These are phyloP conservation scores for Cladosporium velox DNA, from an alignment of 2,329 filamentous ascomycete genomes.

Conservation along the genomic window DNA sequence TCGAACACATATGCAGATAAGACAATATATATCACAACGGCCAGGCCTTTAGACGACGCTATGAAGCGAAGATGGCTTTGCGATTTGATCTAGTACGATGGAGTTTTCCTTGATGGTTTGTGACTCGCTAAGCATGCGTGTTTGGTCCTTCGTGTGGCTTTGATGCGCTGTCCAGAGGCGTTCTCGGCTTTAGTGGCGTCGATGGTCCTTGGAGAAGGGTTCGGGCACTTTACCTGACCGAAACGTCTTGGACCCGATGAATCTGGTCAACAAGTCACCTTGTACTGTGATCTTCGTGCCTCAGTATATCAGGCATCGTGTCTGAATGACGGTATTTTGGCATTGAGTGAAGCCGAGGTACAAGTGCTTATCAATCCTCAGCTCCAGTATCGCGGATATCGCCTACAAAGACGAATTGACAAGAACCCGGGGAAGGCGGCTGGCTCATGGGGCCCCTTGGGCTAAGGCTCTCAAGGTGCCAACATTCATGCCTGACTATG, in stretches of 20 bases:
- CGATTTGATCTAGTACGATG: background rate
- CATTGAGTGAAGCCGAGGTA: background rate
- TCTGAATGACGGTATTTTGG: background rate
- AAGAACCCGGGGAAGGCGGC: background rate
- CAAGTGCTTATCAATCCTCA: background rate
- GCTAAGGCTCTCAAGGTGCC: background rate
- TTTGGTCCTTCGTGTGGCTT: background rate
- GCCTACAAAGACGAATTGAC: background rate
- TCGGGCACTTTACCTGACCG: background rate
- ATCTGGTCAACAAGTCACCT: background rate
- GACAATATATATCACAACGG: background rate
- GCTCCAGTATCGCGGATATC: background rate
- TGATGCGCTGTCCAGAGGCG: background rate
- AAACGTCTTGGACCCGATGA: background rate
- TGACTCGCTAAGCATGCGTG: background rate
- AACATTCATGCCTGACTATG: background rate
- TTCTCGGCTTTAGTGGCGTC: constrained; percentile 1
- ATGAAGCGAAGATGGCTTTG: background rate
- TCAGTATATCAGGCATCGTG: background rate
- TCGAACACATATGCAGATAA: constrained; percentile 4
- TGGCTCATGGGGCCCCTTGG: too few species aligned
- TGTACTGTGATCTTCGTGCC: background rate
- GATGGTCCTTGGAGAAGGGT: too few species aligned
- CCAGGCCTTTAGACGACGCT: background rate
- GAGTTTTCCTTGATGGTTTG: background rate